phyloP scores from a whole-genome alignment of 768 basidiomycete species.

The Cantharellus cinnabarinus region DNA sequence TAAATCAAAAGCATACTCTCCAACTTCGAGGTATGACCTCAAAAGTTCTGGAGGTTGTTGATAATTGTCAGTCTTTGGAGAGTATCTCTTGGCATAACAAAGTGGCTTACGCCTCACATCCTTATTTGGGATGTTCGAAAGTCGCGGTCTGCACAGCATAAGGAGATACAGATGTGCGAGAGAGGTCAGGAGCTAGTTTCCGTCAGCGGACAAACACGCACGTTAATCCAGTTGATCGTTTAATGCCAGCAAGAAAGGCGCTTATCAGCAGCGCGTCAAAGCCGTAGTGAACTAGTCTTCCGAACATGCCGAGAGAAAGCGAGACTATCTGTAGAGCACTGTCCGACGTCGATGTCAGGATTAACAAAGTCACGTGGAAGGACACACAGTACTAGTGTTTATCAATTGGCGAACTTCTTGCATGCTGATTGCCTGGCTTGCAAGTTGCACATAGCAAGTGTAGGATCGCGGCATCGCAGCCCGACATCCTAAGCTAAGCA shows the following conservation, averaged over 20 bases:
- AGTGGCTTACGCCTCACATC: slow-evolving; percentile 53
- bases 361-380: too few species aligned
- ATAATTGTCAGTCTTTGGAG: background rate
- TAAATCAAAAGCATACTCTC: slow-evolving; percentile 76
- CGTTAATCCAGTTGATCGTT: slow-evolving; percentile 72
- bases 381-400: too few species aligned
- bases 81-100: background rate
- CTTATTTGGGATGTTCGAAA: slow-evolving; percentile 67
- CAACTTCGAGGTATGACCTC: slow-evolving; percentile 59
- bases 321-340: too few species aligned
- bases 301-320: slow-evolving; percentile 27
- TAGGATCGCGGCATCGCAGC: too few species aligned
- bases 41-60: slow-evolving; percentile 33
- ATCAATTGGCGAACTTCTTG: too few species aligned
- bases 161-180: background rate
- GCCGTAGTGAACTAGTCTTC: slow-evolving; percentile 48
- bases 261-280: slow-evolving; percentile 62
- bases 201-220: slow-evolving; percentile 20
- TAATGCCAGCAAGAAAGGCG: slow-evolving; percentile 69
- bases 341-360: too few species aligned
- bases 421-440: too few species aligned
- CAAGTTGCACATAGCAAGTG: too few species aligned
- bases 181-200: background rate
- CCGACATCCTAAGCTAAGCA: too few species aligned
- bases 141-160: slow-evolving; percentile 33